Evolutionary conservation across 2,329 filamentous ascomycete genomes (phyloP), one percentile per base, ranked within the genome.

Genomic region (Nothopassalora personata): DNA sequence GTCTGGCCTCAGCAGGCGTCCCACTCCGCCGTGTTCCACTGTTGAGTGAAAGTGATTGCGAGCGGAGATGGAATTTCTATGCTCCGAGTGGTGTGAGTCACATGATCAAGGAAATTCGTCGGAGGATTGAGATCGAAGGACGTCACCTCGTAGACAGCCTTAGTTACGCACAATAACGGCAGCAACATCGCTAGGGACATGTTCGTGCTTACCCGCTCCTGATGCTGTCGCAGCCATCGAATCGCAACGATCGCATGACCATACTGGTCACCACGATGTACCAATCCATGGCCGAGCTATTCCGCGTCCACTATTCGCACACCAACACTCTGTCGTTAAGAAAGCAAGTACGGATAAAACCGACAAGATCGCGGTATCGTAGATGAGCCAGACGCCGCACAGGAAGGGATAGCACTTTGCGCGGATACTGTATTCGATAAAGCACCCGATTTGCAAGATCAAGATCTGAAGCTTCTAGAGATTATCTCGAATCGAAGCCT

Each of bases 281-380:
- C 74, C 76, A 72, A 69, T 71, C 74, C 75, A 71, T 79, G 67
- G 75, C 76, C 60, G 70, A 73, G 66, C 71, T 77, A 61, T 80
- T 77, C 69, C 76, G 75, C 66, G 75, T 79, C 66, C 77, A 80
- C 67, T 74, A 77, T 65, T 78, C 75, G 54, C 79, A 82, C 69
- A 81, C 79, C 48, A 79, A 80, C 61, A 78, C 77, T 31, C 75
- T 74, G 60, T 76, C 76, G 66, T 76, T 81, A 81, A 53, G 67
- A 53, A 58, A 57, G 39, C 48, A 61, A 54, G 60, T 56, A 36
- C 56, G 60, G 50, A 49, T 59, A 55, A 57, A 59, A 59, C 28
- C 31, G 33, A 23, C 39, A 51, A 55, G 31, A 58, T 31, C 48
- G 50, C 43, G 45, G 30, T 52, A 28, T 31, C 33, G 54, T 30